phyloP scores from a whole-genome alignment of 106 monocot genomes.

The Agapanthus africanus region DNA sequence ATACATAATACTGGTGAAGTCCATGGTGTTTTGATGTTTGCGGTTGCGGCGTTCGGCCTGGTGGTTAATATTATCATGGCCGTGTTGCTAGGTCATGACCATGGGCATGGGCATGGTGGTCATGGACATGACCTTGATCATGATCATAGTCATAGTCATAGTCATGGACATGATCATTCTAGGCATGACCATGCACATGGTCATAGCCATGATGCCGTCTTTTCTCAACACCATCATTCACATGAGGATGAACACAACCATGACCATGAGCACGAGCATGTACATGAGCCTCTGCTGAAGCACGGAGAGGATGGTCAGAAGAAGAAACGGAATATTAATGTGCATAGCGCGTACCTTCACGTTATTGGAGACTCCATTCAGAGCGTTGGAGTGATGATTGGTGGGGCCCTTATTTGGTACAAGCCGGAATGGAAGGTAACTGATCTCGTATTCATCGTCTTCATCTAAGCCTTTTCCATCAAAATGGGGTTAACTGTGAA shows the following conservation, averaged over 20 bases:
- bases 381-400: slow-evolving; percentile 70
- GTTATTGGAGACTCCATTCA: slow-evolving; percentile 63
- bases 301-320: slow-evolving; percentile 7
- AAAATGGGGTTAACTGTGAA: too few species aligned
- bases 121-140: slow-evolving; percentile 4
- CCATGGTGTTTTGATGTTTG: slow-evolving; percentile 57
- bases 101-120: slow-evolving; percentile 25
- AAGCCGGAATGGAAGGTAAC: slow-evolving; percentile 65
- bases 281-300: slow-evolving; percentile 20
- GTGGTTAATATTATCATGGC: slow-evolving; percentile 56
- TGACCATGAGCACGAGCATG: slow-evolving; percentile 6
- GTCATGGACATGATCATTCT: slow-evolving; percentile 11
- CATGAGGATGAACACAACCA: background rate
- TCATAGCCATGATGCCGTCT: slow-evolving; percentile 5
- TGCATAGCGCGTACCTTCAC: slow-evolving; percentile 63
- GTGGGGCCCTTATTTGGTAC: slow-evolving; percentile 65
- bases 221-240: background rate
- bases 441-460: slow-evolving; percentile 61
- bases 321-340: slow-evolving; percentile 48
- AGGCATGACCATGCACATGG: slow-evolving; percentile 16
- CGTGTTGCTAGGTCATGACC: slow-evolving; percentile 56
- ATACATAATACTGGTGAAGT: slow-evolving; percentile 38
- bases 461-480: too few species aligned
- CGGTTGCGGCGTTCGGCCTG: slow-evolving; percentile 53
- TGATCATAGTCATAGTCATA: slow-evolving; percentile 12